Evolutionary conservation across 2,329 filamentous ascomycete genomes (phyloP), one percentile per base, ranked within the genome.

Genomic region (Ascochyta rabiei): DNA sequence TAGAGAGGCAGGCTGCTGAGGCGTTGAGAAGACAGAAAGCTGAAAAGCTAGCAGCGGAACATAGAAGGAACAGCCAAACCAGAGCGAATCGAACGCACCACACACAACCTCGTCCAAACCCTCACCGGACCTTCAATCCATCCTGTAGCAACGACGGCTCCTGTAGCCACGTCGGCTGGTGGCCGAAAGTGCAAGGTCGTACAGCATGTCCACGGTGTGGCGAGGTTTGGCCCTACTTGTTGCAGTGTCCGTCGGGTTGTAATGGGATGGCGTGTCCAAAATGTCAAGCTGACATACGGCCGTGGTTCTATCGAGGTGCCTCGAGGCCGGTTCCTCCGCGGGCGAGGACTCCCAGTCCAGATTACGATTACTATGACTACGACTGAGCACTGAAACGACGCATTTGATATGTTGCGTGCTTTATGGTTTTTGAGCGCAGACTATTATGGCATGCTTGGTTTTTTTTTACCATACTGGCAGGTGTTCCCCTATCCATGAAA

Each of bases 141-240:
- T 24, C 21, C 33, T 65, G 61, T 31, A 1, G 7, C 26, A 60
- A 62, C 30, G 56, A 50, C 23, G 58, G n/a, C n/a, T 24, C 21
- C 33, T 65, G 61, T 31, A 1, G 7, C 26, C 62, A 62, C 30
- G 56, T 48, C 23, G 58, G 56, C 48, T 64, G 60, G 60, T 64
- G 58, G 57, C 53, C 45, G 26, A 60, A 63, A 43, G 31, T 61
- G 9, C 53, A 61, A 21, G 60, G 60, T 35, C 53, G 52, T 12
- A 37, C 50, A 26, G 24, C 48, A 40, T 64, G 62, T 19, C 62
- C 62, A n/a, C 15, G 41, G 21, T 64, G 58, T 34, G 4, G 26
- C 21, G 58, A 64, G 3, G 41, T 21, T 33, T 64, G 62, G 58
- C 53, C 39, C 1, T 62, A 62, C 51, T 47, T 60, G 26, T 40